Evolutionary conservation across 192 early-diverging fungal species (phyloP).

Genomic region (Backusella tarrabulga): DNA sequence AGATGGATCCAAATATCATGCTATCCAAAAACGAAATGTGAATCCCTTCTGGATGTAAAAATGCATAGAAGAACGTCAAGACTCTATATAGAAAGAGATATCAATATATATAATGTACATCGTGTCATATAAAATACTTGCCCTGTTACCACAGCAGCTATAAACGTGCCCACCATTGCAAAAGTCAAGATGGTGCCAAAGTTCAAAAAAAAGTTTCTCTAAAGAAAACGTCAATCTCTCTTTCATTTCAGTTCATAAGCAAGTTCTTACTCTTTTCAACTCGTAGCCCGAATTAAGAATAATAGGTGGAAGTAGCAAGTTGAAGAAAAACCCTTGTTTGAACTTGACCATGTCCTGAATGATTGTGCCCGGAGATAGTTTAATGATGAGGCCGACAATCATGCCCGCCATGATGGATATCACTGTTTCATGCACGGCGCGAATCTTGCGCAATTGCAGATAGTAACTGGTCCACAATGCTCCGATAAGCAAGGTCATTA

Average conservation of each 20-base stretch:
- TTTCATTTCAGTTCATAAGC: neutral
- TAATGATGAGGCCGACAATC: constrained; percentile 66
- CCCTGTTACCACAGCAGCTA: constrained; percentile 90
- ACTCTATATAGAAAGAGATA: constrained; percentile 32
- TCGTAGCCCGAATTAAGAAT: constrained; percentile 97
- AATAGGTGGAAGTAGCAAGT: constrained; percentile 93
- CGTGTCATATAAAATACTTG: constrained; percentile 15
- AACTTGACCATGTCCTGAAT: constrained; percentile 88
- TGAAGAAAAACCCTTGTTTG: constrained; percentile 92
- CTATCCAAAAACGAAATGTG: constrained; percentile 84
- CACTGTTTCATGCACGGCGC: constrained; percentile 93
- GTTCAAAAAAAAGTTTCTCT: constrained; percentile 84
- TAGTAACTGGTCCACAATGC: constrained; percentile 89
- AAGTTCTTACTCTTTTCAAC: constrained; percentile 71
- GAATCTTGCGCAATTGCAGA: constrained; percentile 82
- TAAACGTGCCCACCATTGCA: constrained; percentile 91
- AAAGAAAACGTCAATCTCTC: neutral
- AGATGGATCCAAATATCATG: constrained; percentile 91
- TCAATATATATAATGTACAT: neutral
- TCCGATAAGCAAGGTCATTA: constrained; percentile 78
- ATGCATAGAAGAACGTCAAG: constrained; percentile 66
- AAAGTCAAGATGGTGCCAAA: constrained; percentile 89
- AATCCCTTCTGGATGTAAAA: constrained; percentile 68
- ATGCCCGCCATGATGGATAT: constrained; percentile 88
- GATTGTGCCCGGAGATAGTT: constrained; percentile 50